Evolutionary conservation across 257 asterid genomes (phyloP), one percentile per base, ranked within the genome.

Genomic region (Solanum chaucha): DNA sequence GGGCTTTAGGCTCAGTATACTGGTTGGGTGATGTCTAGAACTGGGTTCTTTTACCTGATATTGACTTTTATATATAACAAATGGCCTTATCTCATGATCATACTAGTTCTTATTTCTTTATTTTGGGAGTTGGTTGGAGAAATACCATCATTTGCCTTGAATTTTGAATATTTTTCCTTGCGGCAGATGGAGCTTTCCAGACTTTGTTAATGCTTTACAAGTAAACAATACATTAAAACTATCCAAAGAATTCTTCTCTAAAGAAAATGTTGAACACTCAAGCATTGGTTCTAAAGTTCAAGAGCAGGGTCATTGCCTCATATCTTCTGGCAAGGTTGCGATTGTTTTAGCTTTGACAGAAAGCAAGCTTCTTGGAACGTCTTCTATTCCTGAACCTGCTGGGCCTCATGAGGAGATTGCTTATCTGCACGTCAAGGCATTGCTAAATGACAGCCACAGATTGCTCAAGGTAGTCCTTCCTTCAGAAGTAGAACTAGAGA

Each of bases 311-410:
- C 87, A 73, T 71, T 59, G 64, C 91, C 92, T 97, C 89, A 88
- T 89, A 77, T 89, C 94, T 84, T 88, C 83, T 85, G 99, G 99
- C 40, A 94, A 97, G 92, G 93, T 90, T 86, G 98, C 96, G 9
- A 80, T 89, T 38, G 88, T 94, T 89, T 82, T 95, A 87, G 86
- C 92, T 38, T 89, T 93, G 90, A 91, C 90, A 44, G 95, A 90
- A 28, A 36, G 74, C 36, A 87, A 88, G 74, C 88, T 88, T 72
- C 86, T 86, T 35, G 87, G 82, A 87, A 70, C 71, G 35, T 86
- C 84, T 81, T 84, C 90, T 87, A 87, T 84, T n/a, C 74, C 87
- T 44, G 77, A 36, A 73, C 88, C 87, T 72, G 86, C 26, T 78
- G 86, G 82, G 86, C 81, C 91, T 22, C 88, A 86, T 87, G 94